A percentile compares a stretch with the other conserved stretches of the same genome.
Conservation (phyloP, 768 basidiomycete species). For the Amanita phalloides region DNA sequence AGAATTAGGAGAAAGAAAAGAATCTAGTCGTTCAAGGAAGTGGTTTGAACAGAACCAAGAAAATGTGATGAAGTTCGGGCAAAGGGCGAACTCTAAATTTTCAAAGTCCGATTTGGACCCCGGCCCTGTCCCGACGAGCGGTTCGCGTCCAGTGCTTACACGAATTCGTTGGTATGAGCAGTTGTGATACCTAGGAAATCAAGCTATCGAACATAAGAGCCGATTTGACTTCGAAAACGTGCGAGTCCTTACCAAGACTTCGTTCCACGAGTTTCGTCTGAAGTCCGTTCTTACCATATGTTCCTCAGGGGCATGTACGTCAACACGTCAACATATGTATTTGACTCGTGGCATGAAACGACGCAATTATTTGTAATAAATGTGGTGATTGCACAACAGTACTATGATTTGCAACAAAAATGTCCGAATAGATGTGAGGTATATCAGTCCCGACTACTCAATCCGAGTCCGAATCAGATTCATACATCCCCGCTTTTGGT, state of each 20-base stretch:
- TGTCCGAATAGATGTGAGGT: neutral
- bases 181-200: too few relatives aligned
- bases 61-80: conserved; percentile 27
- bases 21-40: conserved; percentile 27
- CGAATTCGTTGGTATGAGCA: neutral
- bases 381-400: neutral
- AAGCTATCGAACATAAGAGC: too few relatives aligned
- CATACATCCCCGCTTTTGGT: neutral
- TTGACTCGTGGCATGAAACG: neutral
- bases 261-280: too few relatives aligned
- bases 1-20: conserved; percentile 22
- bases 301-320: too few relatives aligned
- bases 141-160: neutral
- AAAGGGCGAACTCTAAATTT: conserved; percentile 29
- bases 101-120: conserved; percentile 34
- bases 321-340: neutral
- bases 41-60: conserved; percentile 35
- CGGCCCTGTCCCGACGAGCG: conserved; percentile 10
- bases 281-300: too few relatives aligned
- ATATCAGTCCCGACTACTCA: neutral
- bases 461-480: conserved; percentile 5
- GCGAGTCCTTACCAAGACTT: too few relatives aligned
- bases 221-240: too few relatives aligned
- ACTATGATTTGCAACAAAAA: neutral
- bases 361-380: neutral